phyloP scores from a whole-genome alignment of 371 early-diverging fungal genomes.

The Zychaea mexicana region DNA sequence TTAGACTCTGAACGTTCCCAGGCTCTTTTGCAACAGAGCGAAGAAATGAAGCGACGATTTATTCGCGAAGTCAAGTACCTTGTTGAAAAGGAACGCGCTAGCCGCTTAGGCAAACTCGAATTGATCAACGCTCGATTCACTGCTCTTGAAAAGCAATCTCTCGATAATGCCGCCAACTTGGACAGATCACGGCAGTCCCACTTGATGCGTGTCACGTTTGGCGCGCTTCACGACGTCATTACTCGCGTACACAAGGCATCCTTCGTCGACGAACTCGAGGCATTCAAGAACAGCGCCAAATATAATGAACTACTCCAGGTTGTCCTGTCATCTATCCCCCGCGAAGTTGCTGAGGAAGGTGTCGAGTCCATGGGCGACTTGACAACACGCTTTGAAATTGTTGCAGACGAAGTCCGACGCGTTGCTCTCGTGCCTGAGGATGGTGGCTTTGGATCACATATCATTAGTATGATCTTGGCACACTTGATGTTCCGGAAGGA shows the following conservation, averaged over 20 bases:
- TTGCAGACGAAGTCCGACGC: constrained; percentile 68
- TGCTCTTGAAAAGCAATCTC: constrained; percentile 62
- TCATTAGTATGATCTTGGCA: constrained; percentile 69
- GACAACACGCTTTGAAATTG: constrained; percentile 66
- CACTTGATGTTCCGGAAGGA: constrained; percentile 78
- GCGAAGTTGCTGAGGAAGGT: constrained; percentile 57
- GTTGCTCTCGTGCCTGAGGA: constrained; percentile 86
- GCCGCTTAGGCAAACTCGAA: constrained; percentile 83
- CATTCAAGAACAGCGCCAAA: constrained; percentile 55
- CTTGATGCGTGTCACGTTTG: constrained; percentile 48
- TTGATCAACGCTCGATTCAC: constrained; percentile 74
- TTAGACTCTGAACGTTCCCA: constrained; percentile 42
- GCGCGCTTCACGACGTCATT: constrained; percentile 50
- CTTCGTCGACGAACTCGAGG: constrained; percentile 69
- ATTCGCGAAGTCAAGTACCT: constrained; percentile 69
- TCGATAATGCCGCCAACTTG: constrained; percentile 59
- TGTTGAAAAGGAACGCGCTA: constrained; percentile 87
- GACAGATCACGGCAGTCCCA: constrained; percentile 51
- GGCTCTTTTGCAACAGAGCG: constrained; percentile 46
- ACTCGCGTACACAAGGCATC: constrained; percentile 41
- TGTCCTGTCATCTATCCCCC: constrained; percentile 63
- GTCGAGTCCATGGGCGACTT: constrained; percentile 71
- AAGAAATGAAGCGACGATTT: constrained; percentile 57
- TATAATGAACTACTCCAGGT: constrained; percentile 57
- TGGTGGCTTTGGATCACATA: constrained; percentile 82